phyloP scores from a whole-genome alignment of 1,284 basidiomycete species.

The Trichosporon sp. region DNA sequence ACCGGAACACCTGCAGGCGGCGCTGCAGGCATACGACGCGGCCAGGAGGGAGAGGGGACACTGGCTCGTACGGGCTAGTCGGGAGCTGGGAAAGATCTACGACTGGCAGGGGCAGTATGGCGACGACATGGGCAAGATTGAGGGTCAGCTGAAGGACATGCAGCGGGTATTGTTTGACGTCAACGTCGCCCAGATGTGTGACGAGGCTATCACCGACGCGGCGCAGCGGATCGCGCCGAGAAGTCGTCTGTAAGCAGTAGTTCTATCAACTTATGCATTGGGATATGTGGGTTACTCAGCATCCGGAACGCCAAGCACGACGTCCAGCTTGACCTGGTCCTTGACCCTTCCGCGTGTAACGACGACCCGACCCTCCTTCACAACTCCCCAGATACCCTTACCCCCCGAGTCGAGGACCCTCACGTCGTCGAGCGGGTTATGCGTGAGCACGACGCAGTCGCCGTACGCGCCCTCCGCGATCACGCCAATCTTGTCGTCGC shows the following conservation, averaged over 20 bases:
- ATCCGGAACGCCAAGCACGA: conserved; percentile 30
- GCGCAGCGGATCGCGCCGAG: background rate
- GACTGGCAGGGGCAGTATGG: conserved; percentile 32
- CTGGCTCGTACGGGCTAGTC: conserved; percentile 30
- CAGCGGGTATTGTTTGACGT: conserved; percentile 26
- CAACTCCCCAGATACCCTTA: conserved; percentile 34
- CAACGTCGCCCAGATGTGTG: conserved; percentile 23
- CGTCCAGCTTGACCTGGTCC: conserved; percentile 27
- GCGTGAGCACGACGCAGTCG: conserved; percentile 59
- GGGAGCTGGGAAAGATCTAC: conserved; percentile 30
- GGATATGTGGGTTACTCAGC: conserved; percentile 14
- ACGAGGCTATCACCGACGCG: conserved; percentile 9
- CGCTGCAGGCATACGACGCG: conserved; percentile 28
- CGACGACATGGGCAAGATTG: conserved; percentile 30
- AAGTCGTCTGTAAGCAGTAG: background rate
- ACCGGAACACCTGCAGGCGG: conserved; percentile 3
- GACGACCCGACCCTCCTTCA: conserved; percentile 37
- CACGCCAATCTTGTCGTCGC: conserved; percentile 55
- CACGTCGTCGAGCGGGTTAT: conserved; percentile 60
- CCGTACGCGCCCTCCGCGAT: conserved; percentile 56
- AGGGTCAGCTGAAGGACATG: conserved; percentile 25
- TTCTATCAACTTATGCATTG: background rate
- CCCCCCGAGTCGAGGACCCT: conserved; percentile 58
- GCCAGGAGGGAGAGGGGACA: conserved; percentile 30
- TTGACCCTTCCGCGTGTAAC: conserved; percentile 29